Evolutionary conservation across 331 rosid genomes (phyloP).

Genomic region (Saraca asoca): DNA sequence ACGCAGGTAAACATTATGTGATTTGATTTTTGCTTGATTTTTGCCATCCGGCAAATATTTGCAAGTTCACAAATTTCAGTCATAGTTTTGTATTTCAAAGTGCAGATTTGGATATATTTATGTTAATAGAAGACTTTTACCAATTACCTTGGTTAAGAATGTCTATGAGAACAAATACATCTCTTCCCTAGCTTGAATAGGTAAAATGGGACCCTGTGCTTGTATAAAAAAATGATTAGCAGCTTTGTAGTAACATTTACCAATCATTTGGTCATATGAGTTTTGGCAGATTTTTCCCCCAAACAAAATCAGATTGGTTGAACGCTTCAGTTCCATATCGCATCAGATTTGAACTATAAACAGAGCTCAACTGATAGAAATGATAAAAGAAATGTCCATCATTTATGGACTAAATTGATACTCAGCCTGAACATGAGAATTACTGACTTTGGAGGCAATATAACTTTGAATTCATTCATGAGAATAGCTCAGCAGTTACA

Average conservation of each 20-base stretch:
- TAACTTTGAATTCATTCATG: conserved; percentile 25
- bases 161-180: background rate
- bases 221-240: background rate
- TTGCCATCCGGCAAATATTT: too few relatives aligned
- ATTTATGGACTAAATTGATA: background rate
- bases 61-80: background rate
- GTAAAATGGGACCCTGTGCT: background rate
- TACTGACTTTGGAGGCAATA: background rate
- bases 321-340: too few relatives aligned
- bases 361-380: background rate
- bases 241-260: too few relatives aligned
- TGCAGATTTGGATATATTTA: background rate
- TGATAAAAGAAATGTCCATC: background rate
- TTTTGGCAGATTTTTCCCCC: too few relatives aligned
- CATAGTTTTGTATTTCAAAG: background rate
- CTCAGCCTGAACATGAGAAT: background rate
- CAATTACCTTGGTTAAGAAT: too few relatives aligned
- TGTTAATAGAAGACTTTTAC: background rate
- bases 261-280: too few relatives aligned
- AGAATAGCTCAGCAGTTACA: conserved; percentile 16
- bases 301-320: too few relatives aligned
- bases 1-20: background rate
- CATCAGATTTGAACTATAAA: background rate
- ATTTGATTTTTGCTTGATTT: too few relatives aligned
- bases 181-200: background rate